Base-by-base conservation (phyloP, 805 yeast genomes). In the Cyberlindnera euphorbiiphila region DNA sequence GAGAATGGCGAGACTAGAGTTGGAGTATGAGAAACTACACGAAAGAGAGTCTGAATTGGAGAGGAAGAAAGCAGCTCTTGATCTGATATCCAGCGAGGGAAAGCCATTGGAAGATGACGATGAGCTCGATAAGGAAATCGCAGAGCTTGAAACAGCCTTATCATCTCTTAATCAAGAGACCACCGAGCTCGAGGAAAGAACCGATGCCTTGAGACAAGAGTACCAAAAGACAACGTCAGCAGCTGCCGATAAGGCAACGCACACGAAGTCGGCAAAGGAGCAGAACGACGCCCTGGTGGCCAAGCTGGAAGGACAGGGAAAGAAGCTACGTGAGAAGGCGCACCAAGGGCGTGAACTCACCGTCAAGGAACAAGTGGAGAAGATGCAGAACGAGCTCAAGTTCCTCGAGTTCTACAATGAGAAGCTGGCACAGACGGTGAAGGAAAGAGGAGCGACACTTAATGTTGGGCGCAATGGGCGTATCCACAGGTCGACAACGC, bases 141-240 rank as follows among this genome's bases (percentile, higher is more conserved):
- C 34, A 6, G 56, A 52, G 27, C 36, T 42, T 11, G 21, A 39
- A 12, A 12, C 15, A 6, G 30, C 7, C 3, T 32, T 53, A 20
- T 43, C 32, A 11, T 49, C 48, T 24, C 39, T 44, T 9, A 41
- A 19, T 9, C 18, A 9, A 4, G 18, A 34, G 17, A 33, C 27
- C 15, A 7, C 14, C 3, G 39, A 30, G 17, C 15, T 31, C 30
- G n/a, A 21, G 7, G 25, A n/a, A 2, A 29, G 40, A 24, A 37
- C 32, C 11, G 39, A 34, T 12, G 18, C 21, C 1, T 46, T 69
- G 20, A 54, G 81, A 41, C 26, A 42, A 2, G 38, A 56, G n/a
- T 76, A 76, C 46, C 81, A 74, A 51, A 32, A 41, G 5, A 51
- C 51, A 7, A 73, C 80, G 0, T 61, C 74, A 1, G 36, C 45